Conservation (phyloP, 441 rosid species). For the Daphne laureola region DNA sequence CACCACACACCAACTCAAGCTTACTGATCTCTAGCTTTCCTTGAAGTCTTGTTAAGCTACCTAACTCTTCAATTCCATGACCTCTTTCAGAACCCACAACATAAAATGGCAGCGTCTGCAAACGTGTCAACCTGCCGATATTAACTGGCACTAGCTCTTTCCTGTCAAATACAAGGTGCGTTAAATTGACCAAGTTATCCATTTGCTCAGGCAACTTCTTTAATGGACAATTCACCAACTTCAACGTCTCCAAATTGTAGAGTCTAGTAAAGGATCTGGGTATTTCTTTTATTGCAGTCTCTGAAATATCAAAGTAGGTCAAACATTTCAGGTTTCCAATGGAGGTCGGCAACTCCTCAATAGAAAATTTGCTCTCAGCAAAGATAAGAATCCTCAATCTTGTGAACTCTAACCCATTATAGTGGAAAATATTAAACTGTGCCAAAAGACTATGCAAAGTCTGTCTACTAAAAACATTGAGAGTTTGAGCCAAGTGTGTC, state of each 20-base stretch:
- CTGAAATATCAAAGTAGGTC: constrained; percentile 17
- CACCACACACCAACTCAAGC: background rate
- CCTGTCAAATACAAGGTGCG: constrained; percentile 11
- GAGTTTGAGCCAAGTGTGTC: background rate
- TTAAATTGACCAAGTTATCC: constrained; percentile 17
- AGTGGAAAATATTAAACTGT: background rate
- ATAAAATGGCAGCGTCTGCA: constrained; percentile 15
- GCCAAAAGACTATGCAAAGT: constrained; percentile 9
- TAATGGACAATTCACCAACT: background rate
- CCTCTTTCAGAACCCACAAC: constrained; percentile 11
- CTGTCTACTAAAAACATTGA: background rate
- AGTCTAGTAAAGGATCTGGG: constrained; percentile 19
- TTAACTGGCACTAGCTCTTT: background rate
- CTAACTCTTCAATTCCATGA: constrained; percentile 15
- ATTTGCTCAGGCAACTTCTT: constrained; percentile 5
- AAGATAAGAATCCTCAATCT: constrained; percentile 14
- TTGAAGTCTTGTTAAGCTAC: constrained; percentile 7
- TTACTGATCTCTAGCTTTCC: constrained; percentile 10
- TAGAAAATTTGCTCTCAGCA: background rate
- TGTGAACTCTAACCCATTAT: background rate
- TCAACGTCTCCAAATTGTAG: constrained; percentile 19
- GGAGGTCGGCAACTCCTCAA: constrained; percentile 1
- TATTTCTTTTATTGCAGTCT: background rate
- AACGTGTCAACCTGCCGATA: background rate
- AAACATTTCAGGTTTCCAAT: background rate